Conservation (phyloP, 495 filamentous ascomycete species). For the Cudoniella acicularis region DNA sequence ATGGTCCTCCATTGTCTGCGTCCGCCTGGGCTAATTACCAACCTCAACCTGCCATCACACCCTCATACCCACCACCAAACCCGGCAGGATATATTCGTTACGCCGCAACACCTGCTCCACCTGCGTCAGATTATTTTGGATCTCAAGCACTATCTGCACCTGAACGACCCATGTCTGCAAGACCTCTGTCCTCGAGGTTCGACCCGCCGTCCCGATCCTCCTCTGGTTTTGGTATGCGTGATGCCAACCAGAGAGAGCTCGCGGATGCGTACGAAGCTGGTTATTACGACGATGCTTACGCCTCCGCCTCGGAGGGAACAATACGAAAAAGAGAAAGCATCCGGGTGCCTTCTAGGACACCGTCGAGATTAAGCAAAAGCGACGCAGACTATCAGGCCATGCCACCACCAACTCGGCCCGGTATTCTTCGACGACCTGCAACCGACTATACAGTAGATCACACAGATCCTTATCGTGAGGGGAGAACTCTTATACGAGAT, state of each 20-base stretch:
- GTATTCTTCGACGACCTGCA: constrained; percentile 15
- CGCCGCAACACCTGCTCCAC: background rate
- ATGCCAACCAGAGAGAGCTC: background rate
- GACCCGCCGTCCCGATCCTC: constrained; percentile 13
- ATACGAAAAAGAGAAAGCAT: constrained; percentile 15
- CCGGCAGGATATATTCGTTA: constrained; percentile 7
- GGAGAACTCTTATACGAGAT: constrained; percentile 4
- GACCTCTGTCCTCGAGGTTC: constrained; percentile 11
- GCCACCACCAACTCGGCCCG: constrained; percentile 20
- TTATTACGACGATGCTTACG: constrained; percentile 22
- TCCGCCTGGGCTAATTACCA: constrained; percentile 14
- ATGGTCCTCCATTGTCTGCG: constrained; percentile 17
- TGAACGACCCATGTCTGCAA: background rate
- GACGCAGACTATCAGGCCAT: constrained; percentile 10
- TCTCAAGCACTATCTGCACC: background rate
- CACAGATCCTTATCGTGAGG: background rate
- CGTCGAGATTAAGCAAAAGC: constrained; percentile 3
- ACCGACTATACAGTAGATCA: constrained; percentile 9
- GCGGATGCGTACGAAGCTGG: background rate
- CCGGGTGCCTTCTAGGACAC: constrained; percentile 9
- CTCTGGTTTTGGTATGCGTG: constrained; percentile 18
- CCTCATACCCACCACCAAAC: constrained; percentile 18
- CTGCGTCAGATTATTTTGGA: background rate
- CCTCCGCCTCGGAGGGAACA: constrained; percentile 11
- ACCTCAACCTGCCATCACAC: constrained; percentile 8